Evolutionary conservation across 441 rosid genomes (phyloP).

Genomic region (Metrosideros polymorpha): DNA sequence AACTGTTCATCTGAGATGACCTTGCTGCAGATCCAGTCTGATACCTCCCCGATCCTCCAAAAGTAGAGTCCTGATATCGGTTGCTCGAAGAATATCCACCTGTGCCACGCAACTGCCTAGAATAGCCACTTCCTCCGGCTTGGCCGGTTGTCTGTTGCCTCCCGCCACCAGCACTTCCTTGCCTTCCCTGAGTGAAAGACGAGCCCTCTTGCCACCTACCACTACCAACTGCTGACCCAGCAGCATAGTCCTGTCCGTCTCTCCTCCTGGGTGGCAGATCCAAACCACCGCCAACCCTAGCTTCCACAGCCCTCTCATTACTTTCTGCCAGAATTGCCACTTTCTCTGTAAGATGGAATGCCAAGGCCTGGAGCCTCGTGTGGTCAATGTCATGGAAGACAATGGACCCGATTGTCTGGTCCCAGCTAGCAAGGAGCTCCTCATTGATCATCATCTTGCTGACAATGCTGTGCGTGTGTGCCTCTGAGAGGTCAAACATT

Average conservation of each 20-base stretch:
- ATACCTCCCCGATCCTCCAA: constrained; percentile 28
- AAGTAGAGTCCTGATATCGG: constrained; percentile 4
- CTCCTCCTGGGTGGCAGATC: constrained; percentile 57
- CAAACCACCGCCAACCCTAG: constrained; percentile 48
- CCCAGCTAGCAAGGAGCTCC: constrained; percentile 79
- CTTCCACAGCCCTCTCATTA: constrained; percentile 68
- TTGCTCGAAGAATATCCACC: constrained; percentile 25
- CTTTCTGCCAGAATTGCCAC: constrained; percentile 49
- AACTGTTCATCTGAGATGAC: constrained; percentile 53
- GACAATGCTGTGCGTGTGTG: constrained; percentile 39
- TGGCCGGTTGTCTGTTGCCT: constrained; percentile 28
- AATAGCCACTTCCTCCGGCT: constrained; percentile 23
- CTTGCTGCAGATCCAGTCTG: constrained; percentile 16
- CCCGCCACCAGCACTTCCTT: constrained; percentile 41
- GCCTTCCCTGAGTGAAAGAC: constrained; percentile 47
- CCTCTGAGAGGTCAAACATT: constrained; percentile 54
- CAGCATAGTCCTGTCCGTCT: constrained; percentile 52
- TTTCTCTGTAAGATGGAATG: constrained; percentile 69
- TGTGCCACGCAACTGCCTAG: constrained; percentile 31
- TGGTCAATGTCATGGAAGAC: constrained; percentile 63
- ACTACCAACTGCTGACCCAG: constrained; percentile 29
- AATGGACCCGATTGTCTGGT: constrained; percentile 65
- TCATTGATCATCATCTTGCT: constrained; percentile 79
- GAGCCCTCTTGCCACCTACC: constrained; percentile 62
- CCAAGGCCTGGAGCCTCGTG: constrained; percentile 63